Conservation (phyloP, 2,329 filamentous ascomycete species). For the Stemphylium vesicarium region DNA sequence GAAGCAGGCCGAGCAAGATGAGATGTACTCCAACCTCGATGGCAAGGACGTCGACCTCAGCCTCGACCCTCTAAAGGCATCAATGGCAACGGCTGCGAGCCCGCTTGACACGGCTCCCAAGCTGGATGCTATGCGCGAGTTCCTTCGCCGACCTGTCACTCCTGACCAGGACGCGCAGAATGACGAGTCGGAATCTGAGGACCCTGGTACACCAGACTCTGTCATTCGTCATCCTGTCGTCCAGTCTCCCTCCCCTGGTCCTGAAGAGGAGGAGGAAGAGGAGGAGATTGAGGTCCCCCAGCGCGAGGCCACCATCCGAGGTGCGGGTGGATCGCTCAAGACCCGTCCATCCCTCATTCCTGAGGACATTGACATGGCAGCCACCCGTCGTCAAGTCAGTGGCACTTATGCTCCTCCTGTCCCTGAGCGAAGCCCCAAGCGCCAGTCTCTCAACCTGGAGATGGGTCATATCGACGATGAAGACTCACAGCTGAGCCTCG, state of each 20-base stretch:
- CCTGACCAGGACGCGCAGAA: constrained; percentile 39
- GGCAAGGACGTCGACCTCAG: constrained; percentile 61
- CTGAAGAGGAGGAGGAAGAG: constrained; percentile 13
- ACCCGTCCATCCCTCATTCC: constrained; percentile 87
- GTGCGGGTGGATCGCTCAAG: constrained; percentile 84
- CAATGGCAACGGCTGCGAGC: constrained; percentile 38
- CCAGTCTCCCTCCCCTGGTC: constrained; percentile 34
- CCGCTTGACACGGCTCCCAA: constrained; percentile 45
- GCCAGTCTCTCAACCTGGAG: constrained; percentile 45
- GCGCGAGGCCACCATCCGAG: constrained; percentile 84
- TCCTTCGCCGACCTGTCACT: constrained; percentile 60
- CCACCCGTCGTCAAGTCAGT: constrained; percentile 83
- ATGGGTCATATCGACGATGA: constrained; percentile 43
- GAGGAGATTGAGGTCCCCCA: constrained; percentile 74
- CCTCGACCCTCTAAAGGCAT: constrained; percentile 61
- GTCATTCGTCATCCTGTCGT: constrained; percentile 79
- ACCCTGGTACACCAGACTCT: constrained; percentile 81
- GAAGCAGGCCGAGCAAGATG: constrained; percentile 44
- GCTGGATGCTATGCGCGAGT: constrained; percentile 48
- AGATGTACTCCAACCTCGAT: constrained; percentile 58
- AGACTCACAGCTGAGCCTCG: constrained; percentile 37
- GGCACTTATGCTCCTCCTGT: constrained; percentile 64
- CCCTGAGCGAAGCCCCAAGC: constrained; percentile 47
- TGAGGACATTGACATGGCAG: constrained; percentile 84
- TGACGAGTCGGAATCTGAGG: constrained; percentile 63